Percentiles rank a stretch among this genome's conserved stretches.
phyloP scores from a whole-genome alignment of 805 yeast species.

The Candida xiaguanensis region DNA sequence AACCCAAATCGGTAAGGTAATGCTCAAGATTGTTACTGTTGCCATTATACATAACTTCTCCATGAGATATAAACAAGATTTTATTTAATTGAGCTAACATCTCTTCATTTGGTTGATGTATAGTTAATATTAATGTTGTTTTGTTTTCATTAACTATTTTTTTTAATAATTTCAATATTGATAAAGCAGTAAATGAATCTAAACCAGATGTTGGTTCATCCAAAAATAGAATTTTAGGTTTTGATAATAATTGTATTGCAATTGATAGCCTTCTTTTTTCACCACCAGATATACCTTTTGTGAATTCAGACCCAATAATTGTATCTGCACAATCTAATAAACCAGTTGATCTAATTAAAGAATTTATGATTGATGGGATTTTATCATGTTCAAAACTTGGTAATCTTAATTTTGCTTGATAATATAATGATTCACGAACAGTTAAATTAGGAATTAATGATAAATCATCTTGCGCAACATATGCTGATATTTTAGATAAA shows the following conservation, averaged over 20 bases:
- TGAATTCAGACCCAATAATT: slow-evolving; percentile 18
- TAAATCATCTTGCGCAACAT: slow-evolving; percentile 20
- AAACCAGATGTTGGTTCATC: slow-evolving; percentile 63
- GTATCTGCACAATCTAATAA: slow-evolving; percentile 13
- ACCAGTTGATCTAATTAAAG: slow-evolving; percentile 14
- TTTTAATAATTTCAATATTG: slow-evolving; percentile 46
- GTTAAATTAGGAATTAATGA: slow-evolving; percentile 19
- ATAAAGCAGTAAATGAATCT: slow-evolving; percentile 54
- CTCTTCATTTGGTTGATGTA: slow-evolving; percentile 48
- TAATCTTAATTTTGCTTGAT: slow-evolving; percentile 9
- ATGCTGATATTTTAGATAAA: slow-evolving; percentile 12
- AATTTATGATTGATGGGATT: slow-evolving; percentile 5
- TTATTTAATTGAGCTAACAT: slow-evolving; percentile 33
- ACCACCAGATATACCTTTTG: slow-evolving; percentile 22
- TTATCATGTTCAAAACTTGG: not conserved
- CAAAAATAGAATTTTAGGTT: slow-evolving; percentile 40
- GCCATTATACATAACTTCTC: slow-evolving; percentile 20
- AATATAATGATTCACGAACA: slow-evolving; percentile 17
- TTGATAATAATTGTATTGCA: slow-evolving; percentile 17
- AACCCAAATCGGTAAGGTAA: slow-evolving; percentile 19
- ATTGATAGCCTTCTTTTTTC: slow-evolving; percentile 20
- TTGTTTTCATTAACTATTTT: slow-evolving; percentile 31
- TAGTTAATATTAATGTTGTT: slow-evolving; percentile 48
- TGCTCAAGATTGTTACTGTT: slow-evolving; percentile 10
- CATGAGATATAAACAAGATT: slow-evolving; percentile 19